Percentiles rank a stretch among this genome's conserved stretches.
Evolutionary conservation across 805 yeast genomes (phyloP).

Genomic region (Sungouiozyma intestinalis): DNA sequence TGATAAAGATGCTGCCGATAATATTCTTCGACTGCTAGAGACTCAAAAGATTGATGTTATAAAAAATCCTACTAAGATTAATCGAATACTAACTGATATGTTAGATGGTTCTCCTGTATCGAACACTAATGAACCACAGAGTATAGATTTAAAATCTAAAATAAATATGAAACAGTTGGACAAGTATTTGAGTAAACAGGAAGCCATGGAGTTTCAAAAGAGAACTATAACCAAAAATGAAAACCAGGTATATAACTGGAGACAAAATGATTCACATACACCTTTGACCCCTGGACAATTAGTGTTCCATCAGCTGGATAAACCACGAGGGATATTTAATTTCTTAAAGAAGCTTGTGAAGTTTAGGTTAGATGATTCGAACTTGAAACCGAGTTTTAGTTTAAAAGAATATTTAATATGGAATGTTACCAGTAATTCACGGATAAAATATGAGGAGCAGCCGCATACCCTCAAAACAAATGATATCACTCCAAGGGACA

Average conservation of each 20-base stretch:
- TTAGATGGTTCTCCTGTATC: conserved; percentile 7
- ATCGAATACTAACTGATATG: conserved; percentile 6
- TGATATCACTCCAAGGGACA: conserved; percentile 17
- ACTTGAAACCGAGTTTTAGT: neutral
- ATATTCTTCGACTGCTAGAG: neutral
- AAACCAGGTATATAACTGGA: conserved; percentile 19
- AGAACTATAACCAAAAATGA: conserved; percentile 13
- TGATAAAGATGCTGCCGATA: conserved; percentile 1
- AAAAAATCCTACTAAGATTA: conserved; percentile 4
- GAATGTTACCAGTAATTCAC: conserved; percentile 6
- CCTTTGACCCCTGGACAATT: conserved; percentile 12
- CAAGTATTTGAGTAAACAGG: conserved; percentile 15
- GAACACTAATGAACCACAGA: neutral
- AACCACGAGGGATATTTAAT: neutral
- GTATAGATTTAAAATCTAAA: neutral
- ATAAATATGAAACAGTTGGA: conserved; percentile 4
- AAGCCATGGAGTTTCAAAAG: conserved; percentile 13
- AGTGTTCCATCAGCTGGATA: conserved; percentile 6
- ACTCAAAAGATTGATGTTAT: neutral
- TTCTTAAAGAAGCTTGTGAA: neutral
- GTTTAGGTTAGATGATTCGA: neutral
- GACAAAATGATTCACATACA: conserved; percentile 4
- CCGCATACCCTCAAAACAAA: neutral
- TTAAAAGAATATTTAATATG: conserved; percentile 5
- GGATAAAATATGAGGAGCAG: neutral